Percentiles rank a stretch among this genome's conserved stretches.
Conservation (phyloP, 805 yeast species). For the Saccharomyces jurei region DNA sequence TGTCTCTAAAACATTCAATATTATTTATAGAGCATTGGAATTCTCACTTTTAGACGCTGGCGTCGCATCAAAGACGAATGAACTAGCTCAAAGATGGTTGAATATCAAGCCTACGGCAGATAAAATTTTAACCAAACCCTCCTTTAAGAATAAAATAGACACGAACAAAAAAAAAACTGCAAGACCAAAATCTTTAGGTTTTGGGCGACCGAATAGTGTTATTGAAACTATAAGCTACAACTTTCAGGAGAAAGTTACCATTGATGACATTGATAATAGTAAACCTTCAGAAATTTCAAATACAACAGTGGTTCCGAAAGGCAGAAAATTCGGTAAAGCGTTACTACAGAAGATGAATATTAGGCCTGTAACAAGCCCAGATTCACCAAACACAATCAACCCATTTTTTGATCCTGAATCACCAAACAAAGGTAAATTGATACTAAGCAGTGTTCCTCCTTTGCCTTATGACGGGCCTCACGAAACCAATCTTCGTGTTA, state of each 20-base stretch:
- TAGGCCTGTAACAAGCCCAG: slow-evolving; percentile 31
- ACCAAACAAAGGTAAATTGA: slow-evolving; percentile 6
- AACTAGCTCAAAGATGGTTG: slow-evolving; percentile 32
- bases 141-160: neutral
- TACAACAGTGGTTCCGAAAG: slow-evolving; percentile 1
- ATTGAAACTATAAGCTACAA: neutral
- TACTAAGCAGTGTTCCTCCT: slow-evolving; percentile 15
- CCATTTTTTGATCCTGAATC: slow-evolving; percentile 11
- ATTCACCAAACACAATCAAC: slow-evolving; percentile 14
- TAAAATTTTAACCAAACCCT: slow-evolving; percentile 9
- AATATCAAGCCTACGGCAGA: slow-evolving; percentile 15
- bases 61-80: slow-evolving; percentile 31
- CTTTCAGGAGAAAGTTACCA: neutral
- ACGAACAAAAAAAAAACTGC: neutral
- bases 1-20: slow-evolving; percentile 33
- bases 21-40: slow-evolving; percentile 34
- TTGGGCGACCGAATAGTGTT: neutral
- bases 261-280: slow-evolving; percentile 3
- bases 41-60: slow-evolving; percentile 35
- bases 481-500: neutral
- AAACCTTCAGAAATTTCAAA: neutral
- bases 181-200: neutral
- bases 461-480: slow-evolving; percentile 6
- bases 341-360: slow-evolving; percentile 36
- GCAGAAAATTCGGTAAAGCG: slow-evolving; percentile 31